A percentile compares a stretch with the other conserved stretches of the same genome.
Conservation (phyloP, 2,329 filamentous ascomycete species). For the Plenodomus lindquistii region DNA sequence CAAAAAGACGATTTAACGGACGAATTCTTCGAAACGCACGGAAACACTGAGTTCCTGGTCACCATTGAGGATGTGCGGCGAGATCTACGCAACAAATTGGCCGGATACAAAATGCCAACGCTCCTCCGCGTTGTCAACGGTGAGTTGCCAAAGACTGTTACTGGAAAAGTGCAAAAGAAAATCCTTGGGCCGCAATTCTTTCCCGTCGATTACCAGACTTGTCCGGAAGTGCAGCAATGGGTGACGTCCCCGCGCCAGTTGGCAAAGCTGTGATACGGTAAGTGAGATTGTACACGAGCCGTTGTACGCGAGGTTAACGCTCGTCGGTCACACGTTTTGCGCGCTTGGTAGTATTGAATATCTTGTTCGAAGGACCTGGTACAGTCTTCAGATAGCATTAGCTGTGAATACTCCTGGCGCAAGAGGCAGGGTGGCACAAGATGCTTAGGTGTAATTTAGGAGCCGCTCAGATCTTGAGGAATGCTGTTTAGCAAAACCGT, state of each 20-base stretch:
- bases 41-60: constrained; percentile 25
- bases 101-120: constrained; percentile 56
- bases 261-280: constrained; percentile 23
- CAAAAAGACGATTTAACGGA: constrained; percentile 39
- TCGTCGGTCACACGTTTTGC: too few species aligned
- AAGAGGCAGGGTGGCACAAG: too few species aligned
- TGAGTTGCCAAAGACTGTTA: constrained; percentile 54
- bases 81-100: constrained; percentile 51
- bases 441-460: too few species aligned
- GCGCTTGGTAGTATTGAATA: too few species aligned
- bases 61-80: constrained; percentile 48
- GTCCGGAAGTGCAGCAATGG: constrained; percentile 38
- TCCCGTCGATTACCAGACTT: constrained; percentile 23
- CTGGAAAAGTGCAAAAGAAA: constrained; percentile 58
- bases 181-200: constrained; percentile 48
- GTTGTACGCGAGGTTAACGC: too few species aligned
- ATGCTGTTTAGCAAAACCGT: too few species aligned
- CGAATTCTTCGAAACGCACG: constrained; percentile 18
- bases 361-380: too few species aligned
- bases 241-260: constrained; percentile 12
- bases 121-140: constrained; percentile 49
- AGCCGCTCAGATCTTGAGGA: too few species aligned
- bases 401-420: too few species aligned
- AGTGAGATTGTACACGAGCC: too few species aligned
- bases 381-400: too few species aligned